Evolutionary conservation across 2,329 filamentous ascomycete species (phyloP).

Genomic region (Penicillium sp.): DNA sequence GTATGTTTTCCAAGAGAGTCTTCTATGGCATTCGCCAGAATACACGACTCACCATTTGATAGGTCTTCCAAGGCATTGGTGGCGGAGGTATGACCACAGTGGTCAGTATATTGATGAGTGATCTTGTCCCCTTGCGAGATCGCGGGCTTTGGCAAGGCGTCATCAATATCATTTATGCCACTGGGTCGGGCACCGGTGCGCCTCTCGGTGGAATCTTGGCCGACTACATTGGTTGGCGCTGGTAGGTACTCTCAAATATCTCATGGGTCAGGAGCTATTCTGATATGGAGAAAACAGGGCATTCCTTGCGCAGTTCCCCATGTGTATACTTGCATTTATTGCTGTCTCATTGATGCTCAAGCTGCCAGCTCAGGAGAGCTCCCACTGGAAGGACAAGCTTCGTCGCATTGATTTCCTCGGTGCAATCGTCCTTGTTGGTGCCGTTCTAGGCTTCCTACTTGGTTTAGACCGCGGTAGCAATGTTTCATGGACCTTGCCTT

Average conservation of each 20-base stretch:
- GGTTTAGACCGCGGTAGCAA: constrained; percentile 75
- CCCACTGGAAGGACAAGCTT: constrained; percentile 67
- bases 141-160: constrained; percentile 74
- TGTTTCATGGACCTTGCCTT: constrained; percentile 63
- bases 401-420: constrained; percentile 73
- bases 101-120: constrained; percentile 68
- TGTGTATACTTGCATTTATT: constrained; percentile 66
- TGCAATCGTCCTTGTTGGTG: constrained; percentile 64
- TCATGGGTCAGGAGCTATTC: neutral
- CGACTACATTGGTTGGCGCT: constrained; percentile 74
- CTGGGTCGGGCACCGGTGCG: constrained; percentile 68
- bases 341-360: constrained; percentile 65
- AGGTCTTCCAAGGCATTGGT: constrained; percentile 64
- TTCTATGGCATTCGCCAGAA: neutral
- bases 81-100: constrained; percentile 73
- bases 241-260: constrained; percentile 48
- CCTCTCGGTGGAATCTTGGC: constrained; percentile 71
- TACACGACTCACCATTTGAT: constrained; percentile 10
- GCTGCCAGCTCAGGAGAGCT: constrained; percentile 59
- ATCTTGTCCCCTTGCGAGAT: constrained; percentile 69
- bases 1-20: constrained; percentile 28
- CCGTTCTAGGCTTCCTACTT: constrained; percentile 66
- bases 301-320: constrained; percentile 70
- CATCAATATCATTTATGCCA: constrained; percentile 71
- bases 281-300: constrained; percentile 51